Percentiles rank a stretch among this genome's conserved stretches.
Conservation (phyloP, 2,329 filamentous ascomycete genomes). For the Paecilomyces dactylethromorphus region DNA sequence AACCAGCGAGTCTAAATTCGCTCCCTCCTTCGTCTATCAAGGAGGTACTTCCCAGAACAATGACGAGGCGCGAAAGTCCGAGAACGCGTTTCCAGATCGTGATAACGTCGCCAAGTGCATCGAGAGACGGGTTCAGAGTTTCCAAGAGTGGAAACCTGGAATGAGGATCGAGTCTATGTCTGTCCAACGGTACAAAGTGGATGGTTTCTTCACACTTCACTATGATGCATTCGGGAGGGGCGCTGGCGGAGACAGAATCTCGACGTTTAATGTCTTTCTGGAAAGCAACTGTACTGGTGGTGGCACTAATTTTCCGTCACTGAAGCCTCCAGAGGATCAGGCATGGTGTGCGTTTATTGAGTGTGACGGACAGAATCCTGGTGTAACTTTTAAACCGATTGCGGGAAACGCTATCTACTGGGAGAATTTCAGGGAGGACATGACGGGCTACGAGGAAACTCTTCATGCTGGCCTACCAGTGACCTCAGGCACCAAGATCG, state of each 20-base stretch:
- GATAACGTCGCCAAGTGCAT: no score
- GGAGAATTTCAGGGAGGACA: background rate
- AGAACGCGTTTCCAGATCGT: no score
- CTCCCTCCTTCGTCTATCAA: no score
- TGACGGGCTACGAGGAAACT: background rate
- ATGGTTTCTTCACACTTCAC: no score
- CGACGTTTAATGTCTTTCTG: background rate
- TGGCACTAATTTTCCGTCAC: background rate
- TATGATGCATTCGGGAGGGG: no score
- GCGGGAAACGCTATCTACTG: slow-evolving; percentile 4
- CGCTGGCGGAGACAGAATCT: background rate
- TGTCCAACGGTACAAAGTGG: no score
- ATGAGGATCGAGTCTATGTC: no score
- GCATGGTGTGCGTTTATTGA: background rate
- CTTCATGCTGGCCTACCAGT: background rate
- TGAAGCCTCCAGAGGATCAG: background rate
- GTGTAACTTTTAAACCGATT: background rate
- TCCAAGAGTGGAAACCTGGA: no score
- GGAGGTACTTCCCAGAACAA: no score
- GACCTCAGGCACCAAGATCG: background rate
- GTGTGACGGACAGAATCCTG: background rate
- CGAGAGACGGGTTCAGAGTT: no score
- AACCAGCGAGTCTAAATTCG: no score
- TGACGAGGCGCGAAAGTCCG: no score
- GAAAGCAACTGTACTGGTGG: background rate